Percentiles rank a stretch among this genome's conserved stretches.
Conservation (phyloP, 441 rosid species). For the Erysimum cheiri region DNA sequence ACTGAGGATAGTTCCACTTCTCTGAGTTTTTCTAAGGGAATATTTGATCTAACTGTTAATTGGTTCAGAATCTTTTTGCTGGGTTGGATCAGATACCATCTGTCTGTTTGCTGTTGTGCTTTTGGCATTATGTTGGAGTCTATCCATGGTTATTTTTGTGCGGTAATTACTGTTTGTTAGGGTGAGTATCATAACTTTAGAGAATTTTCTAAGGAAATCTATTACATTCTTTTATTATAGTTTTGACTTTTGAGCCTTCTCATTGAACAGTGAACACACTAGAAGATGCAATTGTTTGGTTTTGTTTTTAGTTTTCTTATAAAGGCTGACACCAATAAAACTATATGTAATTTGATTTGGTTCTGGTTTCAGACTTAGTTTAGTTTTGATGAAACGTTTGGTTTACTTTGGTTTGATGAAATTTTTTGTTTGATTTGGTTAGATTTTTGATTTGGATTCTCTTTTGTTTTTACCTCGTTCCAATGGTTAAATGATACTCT, state of each 20-base stretch:
- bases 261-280: background rate
- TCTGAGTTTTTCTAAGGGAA: constrained; percentile 16
- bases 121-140: constrained; percentile 27
- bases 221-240: background rate
- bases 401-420: background rate
- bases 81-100: background rate
- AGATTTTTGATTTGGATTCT: background rate
- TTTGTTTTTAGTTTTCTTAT: background rate
- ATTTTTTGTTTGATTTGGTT: background rate
- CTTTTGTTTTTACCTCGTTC: background rate
- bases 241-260: background rate
- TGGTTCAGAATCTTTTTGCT: constrained; percentile 16
- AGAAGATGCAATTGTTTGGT: background rate
- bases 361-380: background rate
- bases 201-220: background rate
- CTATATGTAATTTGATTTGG: background rate
- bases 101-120: constrained; percentile 12
- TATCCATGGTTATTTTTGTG: constrained; percentile 11
- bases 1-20: background rate
- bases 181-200: background rate
- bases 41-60: background rate
- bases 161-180: background rate
- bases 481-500: no score
- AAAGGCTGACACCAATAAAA: background rate
- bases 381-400: background rate